Evolutionary conservation across 78 protist genomes (phyloP).

Genomic region (Cavenderia fasciculata): DNA sequence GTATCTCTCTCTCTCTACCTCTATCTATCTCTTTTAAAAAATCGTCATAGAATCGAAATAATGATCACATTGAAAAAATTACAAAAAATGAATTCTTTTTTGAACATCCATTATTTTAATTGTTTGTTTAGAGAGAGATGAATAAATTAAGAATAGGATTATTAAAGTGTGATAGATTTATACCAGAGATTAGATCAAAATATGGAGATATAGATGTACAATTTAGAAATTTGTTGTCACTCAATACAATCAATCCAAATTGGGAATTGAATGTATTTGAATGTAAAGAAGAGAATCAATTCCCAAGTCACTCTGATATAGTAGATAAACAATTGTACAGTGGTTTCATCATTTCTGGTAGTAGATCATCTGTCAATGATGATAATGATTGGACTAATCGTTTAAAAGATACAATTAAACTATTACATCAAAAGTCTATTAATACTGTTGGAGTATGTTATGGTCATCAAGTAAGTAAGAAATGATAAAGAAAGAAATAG

Average conservation of each 20-base stretch:
- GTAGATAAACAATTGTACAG: slow-evolving; percentile 2
- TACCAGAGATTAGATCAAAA: slow-evolving; percentile 52
- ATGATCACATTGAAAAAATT: no score
- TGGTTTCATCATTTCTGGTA: slow-evolving; percentile 51
- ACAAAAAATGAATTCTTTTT: no score
- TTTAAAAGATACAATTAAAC: slow-evolving; percentile 20
- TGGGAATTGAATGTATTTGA: slow-evolving; percentile 48
- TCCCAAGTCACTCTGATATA: slow-evolving; percentile 32
- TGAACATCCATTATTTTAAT: no score
- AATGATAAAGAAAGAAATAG: not conserved
- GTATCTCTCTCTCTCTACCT: no score
- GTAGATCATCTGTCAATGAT: slow-evolving; percentile 57
- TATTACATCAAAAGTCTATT: slow-evolving; percentile 11
- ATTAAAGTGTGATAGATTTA: slow-evolving; percentile 61
- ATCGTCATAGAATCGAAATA: no score
- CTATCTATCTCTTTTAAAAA: no score
- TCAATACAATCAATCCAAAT: not conserved
- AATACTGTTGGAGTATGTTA: slow-evolving; percentile 68
- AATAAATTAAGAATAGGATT: slow-evolving; percentile 47
- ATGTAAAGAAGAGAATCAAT: slow-evolving; percentile 4
- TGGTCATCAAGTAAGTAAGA: slow-evolving; percentile 65
- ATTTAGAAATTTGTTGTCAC: slow-evolving; percentile 25
- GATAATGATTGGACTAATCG: slow-evolving; percentile 19
- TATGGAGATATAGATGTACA: slow-evolving; percentile 63
- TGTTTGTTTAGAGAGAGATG: no score